A percentile compares a stretch with the other conserved stretches of the same genome.
Conservation (phyloP, 148 eudicot species). For the Diospyros kaki region DNA sequence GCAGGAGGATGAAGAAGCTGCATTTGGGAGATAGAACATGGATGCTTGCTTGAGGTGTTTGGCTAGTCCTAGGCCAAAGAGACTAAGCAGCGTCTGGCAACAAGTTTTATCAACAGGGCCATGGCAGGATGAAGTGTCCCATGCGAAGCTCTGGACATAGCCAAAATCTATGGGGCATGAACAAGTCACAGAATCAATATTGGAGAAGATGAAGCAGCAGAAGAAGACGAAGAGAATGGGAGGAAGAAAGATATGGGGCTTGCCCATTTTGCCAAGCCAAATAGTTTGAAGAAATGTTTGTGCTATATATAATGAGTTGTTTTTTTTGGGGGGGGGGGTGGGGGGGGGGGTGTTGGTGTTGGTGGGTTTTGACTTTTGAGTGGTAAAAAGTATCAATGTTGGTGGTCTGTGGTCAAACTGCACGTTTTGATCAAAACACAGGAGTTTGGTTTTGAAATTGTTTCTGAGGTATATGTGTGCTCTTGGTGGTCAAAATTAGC, state of each 20-base stretch:
- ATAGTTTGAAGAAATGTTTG: neutral
- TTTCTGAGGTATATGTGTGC: too few species aligned
- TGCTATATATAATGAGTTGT: neutral
- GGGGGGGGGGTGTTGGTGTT: neutral
- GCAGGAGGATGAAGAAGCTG: conserved; percentile 40
- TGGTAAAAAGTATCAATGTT: neutral
- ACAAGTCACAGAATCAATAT: conserved; percentile 15
- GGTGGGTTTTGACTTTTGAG: neutral
- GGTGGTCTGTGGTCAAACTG: conserved; percentile 10
- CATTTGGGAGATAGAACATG: conserved; percentile 43
- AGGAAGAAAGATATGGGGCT: neutral
- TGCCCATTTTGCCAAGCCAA: neutral
- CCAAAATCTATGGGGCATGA: conserved; percentile 55
- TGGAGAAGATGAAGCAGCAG: neutral
- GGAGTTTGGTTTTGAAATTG: conserved; percentile 7
- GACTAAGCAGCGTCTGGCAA: conserved; percentile 52
- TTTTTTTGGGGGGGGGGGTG: neutral
- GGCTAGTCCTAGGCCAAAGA: conserved; percentile 57
- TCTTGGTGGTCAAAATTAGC: too few species aligned
- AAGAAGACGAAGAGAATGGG: conserved; percentile 23
- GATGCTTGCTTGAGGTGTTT: conserved; percentile 45
- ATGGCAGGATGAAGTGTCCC: conserved; percentile 44
- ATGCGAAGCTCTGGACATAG: conserved; percentile 52
- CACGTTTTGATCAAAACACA: neutral
- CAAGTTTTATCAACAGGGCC: conserved; percentile 28